Conservation (phyloP, 768 basidiomycete species). For the Phylloporus rhodoxanthus region DNA sequence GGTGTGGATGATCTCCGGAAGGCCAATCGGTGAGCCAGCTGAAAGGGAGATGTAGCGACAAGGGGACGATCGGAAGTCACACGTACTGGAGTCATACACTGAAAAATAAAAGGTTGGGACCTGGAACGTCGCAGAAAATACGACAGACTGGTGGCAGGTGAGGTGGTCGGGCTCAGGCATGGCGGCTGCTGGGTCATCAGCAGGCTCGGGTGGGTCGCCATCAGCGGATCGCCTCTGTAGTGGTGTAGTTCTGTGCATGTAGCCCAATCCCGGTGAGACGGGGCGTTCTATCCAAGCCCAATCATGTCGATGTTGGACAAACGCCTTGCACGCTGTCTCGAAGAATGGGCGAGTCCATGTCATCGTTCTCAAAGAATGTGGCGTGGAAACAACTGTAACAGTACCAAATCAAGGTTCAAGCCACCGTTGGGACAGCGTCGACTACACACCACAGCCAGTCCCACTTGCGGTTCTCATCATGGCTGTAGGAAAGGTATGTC, state of each 20-base stretch:
- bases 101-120: conserved; percentile 85
- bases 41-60: conserved; percentile 12
- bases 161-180: conserved; percentile 30
- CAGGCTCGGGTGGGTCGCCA: conserved; percentile 13
- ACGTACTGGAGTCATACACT: conserved; percentile 63
- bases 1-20: conserved; percentile 51
- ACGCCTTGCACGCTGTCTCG: conserved; percentile 50
- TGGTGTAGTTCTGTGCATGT: conserved; percentile 37
- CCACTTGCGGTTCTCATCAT: conserved; percentile 52
- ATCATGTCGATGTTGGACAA: conserved; percentile 37
- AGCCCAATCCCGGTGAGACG: conserved; percentile 44
- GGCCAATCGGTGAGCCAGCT: conserved; percentile 62
- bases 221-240: conserved; percentile 13
- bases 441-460: conserved; percentile 40
- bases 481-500: conserved; percentile 84
- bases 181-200: conserved; percentile 39
- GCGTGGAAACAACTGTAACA: conserved; percentile 41
- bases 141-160: conserved; percentile 58
- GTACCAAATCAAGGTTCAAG: conserved; percentile 53
- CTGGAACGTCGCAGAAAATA: conserved; percentile 71
- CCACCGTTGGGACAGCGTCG: conserved; percentile 35
- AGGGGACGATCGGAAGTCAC: conserved; percentile 7
- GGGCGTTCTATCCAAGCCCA: conserved; percentile 63
- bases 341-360: conserved; percentile 52
- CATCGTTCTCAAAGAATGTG: conserved; percentile 20